These are phyloP conservation scores for Rhodamnia rubescens DNA, from an alignment of 345 rosid genomes.

Conservation along the genomic window DNA sequence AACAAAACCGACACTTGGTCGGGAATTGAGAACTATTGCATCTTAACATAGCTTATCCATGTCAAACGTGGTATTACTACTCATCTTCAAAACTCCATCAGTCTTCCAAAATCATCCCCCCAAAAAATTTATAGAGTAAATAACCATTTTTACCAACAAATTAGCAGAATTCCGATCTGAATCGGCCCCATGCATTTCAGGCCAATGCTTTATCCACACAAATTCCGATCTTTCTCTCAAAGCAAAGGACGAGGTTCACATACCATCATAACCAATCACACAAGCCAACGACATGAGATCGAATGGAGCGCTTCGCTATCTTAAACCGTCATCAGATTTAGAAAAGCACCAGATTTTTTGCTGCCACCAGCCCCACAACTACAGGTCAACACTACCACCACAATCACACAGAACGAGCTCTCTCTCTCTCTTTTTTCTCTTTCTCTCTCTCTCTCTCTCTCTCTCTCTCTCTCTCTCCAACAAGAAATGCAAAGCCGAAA, in stretches of 20 bases:
- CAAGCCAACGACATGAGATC: neutral
- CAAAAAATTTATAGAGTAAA: neutral
- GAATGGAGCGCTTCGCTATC: neutral
- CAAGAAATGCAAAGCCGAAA: neutral
- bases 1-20: neutral
- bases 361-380: neutral
- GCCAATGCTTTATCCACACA: neutral
- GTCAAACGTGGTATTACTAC: neutral
- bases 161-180: neutral
- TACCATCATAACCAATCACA: neutral
- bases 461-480: neutral
- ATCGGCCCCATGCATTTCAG: neutral
- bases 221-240: neutral
- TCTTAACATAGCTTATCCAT: neutral
- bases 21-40: neutral
- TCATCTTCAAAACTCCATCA: neutral
- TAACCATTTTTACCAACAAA: neutral
- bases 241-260: neutral
- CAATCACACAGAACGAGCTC: neutral
- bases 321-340: neutral
- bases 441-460: neutral
- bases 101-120: neutral
- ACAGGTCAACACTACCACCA: neutral
- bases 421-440: neutral
- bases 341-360: neutral